A percentile compares a stretch with the other conserved stretches of the same genome.
Evolutionary conservation across 108 stramenopile genomes (phyloP).

Genomic region (Schizochytrium sp.): DNA sequence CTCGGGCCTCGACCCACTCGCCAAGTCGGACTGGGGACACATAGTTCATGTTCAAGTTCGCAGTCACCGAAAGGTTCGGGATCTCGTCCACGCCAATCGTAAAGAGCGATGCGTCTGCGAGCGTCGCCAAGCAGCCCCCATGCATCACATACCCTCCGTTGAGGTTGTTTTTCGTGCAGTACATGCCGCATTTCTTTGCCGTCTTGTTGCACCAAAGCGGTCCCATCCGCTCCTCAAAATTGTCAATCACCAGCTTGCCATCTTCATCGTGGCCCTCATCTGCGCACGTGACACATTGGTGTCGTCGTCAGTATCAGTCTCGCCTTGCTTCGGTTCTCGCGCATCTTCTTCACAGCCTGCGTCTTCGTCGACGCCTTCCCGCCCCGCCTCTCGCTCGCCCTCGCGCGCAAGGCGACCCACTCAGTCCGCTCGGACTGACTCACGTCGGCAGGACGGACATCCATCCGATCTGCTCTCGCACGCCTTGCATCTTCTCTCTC

Average conservation of each 20-base stretch:
- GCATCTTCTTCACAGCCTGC: background rate
- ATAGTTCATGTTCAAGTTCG: conserved; percentile 9
- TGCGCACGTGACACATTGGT: background rate
- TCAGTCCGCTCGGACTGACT: no score
- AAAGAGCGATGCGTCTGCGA: background rate
- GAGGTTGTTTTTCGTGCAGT: background rate
- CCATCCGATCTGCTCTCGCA: background rate
- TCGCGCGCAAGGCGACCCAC: no score
- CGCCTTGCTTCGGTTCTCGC: background rate
- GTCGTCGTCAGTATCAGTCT: background rate
- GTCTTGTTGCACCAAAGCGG: background rate
- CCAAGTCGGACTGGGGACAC: background rate
- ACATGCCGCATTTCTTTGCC: background rate
- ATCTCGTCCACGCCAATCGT: background rate
- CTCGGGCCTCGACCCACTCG: conserved; percentile 5
- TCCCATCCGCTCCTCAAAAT: background rate
- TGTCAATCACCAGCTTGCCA: background rate
- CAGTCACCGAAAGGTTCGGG: background rate
- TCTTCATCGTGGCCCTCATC: background rate
- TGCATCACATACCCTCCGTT: background rate
- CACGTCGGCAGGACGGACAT: background rate
- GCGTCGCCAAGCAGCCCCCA: background rate
- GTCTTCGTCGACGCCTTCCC: background rate
- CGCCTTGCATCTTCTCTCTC: no score
- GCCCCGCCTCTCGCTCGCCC: no score